These are phyloP conservation scores for Colletotrichum theobromicola DNA, from an alignment of 2,329 filamentous ascomycete species.

Conservation along the genomic window DNA sequence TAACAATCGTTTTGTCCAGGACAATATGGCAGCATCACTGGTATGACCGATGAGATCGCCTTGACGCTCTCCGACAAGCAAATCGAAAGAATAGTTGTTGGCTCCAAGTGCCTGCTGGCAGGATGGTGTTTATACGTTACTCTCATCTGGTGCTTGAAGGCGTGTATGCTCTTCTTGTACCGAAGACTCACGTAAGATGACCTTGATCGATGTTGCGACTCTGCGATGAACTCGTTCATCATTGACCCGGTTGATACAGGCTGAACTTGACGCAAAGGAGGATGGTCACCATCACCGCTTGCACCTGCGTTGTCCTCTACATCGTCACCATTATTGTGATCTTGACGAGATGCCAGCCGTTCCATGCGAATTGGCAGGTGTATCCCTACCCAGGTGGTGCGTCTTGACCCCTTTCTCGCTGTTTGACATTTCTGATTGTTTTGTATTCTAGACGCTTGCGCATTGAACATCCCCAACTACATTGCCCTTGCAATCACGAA, in stretches of 20 bases:
- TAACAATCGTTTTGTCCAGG: slow-evolving; percentile 25
- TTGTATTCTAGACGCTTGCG: slow-evolving; percentile 23
- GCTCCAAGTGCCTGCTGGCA: slow-evolving; percentile 32
- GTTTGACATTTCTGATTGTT: background rate
- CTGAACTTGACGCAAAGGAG: slow-evolving; percentile 25
- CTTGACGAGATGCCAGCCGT: slow-evolving; percentile 24
- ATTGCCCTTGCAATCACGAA: slow-evolving; percentile 27
- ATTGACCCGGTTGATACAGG: background rate
- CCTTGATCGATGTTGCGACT: background rate
- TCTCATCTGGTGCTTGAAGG: slow-evolving; percentile 48
- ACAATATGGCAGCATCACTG: slow-evolving; percentile 26
- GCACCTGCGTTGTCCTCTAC: slow-evolving; percentile 19
- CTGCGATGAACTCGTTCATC: background rate
- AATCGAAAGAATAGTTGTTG: slow-evolving; percentile 22
- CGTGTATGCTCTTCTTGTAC: slow-evolving; percentile 47
- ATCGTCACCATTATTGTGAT: slow-evolving; percentile 26
- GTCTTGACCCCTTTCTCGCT: background rate
- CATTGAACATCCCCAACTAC: slow-evolving; percentile 21
- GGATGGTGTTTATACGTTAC: slow-evolving; percentile 46
- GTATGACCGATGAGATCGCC: slow-evolving; percentile 25
- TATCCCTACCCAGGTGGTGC: slow-evolving; percentile 28
- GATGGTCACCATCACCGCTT: slow-evolving; percentile 23
- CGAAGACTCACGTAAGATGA: slow-evolving; percentile 7
- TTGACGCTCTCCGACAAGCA: slow-evolving; percentile 14
- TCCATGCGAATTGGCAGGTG: slow-evolving; percentile 29